Conservation (phyloP, 2,329 filamentous ascomycete genomes). For the Ophiostoma sp. region DNA sequence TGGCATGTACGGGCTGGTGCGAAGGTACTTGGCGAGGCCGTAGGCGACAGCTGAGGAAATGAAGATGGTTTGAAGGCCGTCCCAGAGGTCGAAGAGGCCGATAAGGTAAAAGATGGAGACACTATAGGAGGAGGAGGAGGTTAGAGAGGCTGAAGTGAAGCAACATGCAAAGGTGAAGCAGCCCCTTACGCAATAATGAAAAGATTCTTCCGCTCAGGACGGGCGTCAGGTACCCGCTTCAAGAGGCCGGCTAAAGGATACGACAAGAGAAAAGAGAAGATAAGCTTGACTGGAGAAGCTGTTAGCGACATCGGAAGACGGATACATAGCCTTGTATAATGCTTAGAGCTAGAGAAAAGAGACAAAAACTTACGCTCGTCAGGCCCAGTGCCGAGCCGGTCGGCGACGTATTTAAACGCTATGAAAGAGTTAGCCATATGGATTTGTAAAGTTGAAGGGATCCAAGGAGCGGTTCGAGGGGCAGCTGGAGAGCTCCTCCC, state of each 20-base stretch:
- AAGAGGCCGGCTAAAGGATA: slow-evolving; percentile 87
- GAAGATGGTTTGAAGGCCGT: slow-evolving; percentile 73
- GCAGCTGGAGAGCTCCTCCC: neutral
- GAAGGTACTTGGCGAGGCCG: slow-evolving; percentile 76
- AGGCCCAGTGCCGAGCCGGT: slow-evolving; percentile 45
- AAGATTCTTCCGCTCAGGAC: slow-evolving; percentile 80
- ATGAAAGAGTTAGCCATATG: slow-evolving; percentile 8
- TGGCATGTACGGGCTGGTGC: slow-evolving; percentile 87
- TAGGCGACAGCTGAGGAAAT: slow-evolving; percentile 81
- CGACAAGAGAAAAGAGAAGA: slow-evolving; percentile 85
- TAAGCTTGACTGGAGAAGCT: slow-evolving; percentile 73
- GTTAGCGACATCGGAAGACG: neutral
- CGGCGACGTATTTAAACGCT: slow-evolving; percentile 49
- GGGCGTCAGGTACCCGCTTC: slow-evolving; percentile 84
- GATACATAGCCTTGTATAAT: neutral
- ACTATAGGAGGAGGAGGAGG: slow-evolving; percentile 41
- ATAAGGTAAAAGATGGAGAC: slow-evolving; percentile 88
- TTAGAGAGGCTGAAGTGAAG: neutral
- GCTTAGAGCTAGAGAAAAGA: neutral
- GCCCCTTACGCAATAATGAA: slow-evolving; percentile 74
- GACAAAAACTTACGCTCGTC: slow-evolving; percentile 47
- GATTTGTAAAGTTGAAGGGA: neutral
- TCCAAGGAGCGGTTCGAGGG: neutral
- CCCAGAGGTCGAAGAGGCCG: slow-evolving; percentile 90
- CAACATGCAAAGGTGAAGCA: neutral